Percentiles rank a stretch among this genome's conserved stretches.
Evolutionary conservation across 345 rosid species (phyloP).

Genomic region (Eucalyptus erythrocorys): DNA sequence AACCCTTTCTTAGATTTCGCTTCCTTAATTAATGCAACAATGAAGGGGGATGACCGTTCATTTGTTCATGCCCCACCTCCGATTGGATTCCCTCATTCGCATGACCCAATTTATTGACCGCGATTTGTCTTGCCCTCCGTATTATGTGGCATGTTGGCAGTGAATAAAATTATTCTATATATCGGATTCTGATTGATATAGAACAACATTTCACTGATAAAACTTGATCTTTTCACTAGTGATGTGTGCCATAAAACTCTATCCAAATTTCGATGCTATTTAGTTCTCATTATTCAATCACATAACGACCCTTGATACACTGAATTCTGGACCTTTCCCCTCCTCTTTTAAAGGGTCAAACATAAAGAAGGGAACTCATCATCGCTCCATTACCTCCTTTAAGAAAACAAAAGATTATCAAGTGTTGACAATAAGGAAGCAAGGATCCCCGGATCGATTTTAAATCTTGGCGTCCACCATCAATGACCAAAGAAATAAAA

Average conservation of each 20-base stretch:
- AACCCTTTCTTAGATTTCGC: background rate
- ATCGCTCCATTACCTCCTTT: background rate
- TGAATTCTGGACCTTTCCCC: background rate
- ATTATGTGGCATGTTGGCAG: background rate
- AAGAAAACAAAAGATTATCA: background rate
- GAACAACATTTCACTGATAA: background rate
- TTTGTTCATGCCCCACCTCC: background rate
- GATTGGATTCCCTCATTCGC: background rate
- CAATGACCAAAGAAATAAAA: background rate
- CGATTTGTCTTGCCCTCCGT: background rate
- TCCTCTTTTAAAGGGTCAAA: background rate
- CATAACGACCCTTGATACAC: background rate
- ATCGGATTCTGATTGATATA: background rate
- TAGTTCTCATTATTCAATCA: background rate
- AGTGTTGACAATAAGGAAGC: constrained; percentile 5
- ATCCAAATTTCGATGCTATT: background rate
- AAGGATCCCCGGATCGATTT: background rate
- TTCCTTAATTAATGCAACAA: constrained; percentile 1
- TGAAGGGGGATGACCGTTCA: background rate
- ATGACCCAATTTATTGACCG: background rate
- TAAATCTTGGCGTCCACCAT: background rate
- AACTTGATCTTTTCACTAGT: background rate
- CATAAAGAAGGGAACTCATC: background rate
- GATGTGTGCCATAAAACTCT: background rate
- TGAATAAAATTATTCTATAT: background rate